These are phyloP conservation scores for Tulasnella sp. DNA, from an alignment of 768 basidiomycete species.

Conservation along the genomic window DNA sequence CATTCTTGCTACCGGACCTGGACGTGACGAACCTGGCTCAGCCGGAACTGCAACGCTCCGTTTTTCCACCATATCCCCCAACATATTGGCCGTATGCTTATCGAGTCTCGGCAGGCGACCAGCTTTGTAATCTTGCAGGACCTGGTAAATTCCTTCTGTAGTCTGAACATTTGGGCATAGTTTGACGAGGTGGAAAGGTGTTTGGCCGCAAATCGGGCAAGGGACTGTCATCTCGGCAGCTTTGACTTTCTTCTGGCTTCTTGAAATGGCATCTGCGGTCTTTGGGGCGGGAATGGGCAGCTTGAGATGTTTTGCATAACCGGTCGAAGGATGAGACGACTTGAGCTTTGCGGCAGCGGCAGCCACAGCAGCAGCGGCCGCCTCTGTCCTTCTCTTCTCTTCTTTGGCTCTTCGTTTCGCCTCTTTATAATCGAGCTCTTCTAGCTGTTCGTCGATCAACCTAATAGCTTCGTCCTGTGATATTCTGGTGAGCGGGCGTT, in stretches of 20 bases:
- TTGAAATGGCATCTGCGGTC: neutral
- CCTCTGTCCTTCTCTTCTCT: neutral
- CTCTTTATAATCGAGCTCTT: constrained; percentile 24
- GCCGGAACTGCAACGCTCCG: neutral
- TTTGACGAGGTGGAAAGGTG: constrained; percentile 41
- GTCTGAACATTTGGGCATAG: constrained; percentile 46
- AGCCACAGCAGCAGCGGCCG: neutral
- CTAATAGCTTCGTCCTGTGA: constrained; percentile 54
- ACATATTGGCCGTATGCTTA: neutral
- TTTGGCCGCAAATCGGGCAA: constrained; percentile 46
- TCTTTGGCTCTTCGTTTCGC: neutral
- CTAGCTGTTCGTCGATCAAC: constrained; percentile 60
- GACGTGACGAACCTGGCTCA: neutral
- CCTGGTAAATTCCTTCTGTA: neutral
- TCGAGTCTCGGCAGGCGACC: neutral
- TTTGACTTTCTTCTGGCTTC: neutral
- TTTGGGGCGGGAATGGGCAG: neutral
- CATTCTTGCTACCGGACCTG: neutral
- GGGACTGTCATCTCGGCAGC: neutral
- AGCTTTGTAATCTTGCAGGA: neutral
- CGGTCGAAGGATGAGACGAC: neutral
- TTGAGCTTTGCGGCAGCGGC: neutral
- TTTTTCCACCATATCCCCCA: neutral
- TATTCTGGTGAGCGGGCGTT: neutral
- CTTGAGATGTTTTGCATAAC: neutral